Conservation (phyloP, 2,329 filamentous ascomycete genomes). For the Nothopassalora personata region DNA sequence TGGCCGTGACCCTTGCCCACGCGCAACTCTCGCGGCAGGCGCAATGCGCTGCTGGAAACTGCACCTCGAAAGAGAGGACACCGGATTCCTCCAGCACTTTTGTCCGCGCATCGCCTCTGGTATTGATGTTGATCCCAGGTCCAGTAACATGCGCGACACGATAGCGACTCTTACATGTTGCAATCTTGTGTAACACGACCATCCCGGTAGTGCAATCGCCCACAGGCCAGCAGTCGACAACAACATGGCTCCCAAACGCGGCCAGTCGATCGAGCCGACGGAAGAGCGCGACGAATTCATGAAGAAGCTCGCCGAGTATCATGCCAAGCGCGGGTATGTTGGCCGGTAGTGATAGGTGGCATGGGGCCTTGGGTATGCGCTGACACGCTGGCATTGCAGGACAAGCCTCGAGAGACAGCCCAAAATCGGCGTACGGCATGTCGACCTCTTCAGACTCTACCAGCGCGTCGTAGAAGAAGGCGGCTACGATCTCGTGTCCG, state of each 20-base stretch:
- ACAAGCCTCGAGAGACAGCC: conserved; percentile 75
- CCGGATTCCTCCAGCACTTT: background rate
- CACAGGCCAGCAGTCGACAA: conserved; percentile 5
- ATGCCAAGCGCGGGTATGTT: conserved; percentile 65
- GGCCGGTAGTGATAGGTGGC: background rate
- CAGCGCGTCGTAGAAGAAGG: conserved; percentile 69
- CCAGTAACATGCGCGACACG: conserved; percentile 1
- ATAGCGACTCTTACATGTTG: background rate
- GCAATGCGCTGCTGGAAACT: background rate
- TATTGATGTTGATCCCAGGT: background rate
- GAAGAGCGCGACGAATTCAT: conserved; percentile 76
- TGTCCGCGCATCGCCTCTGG: background rate
- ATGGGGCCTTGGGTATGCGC: conserved; percentile 2
- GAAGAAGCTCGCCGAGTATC: conserved; percentile 64
- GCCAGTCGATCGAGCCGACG: conserved; percentile 44
- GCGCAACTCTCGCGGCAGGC: background rate
- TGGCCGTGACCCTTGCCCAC: background rate
- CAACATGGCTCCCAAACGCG: conserved; percentile 43
- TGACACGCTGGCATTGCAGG: conserved; percentile 34
- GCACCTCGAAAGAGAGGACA: background rate
- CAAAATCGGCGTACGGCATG: conserved; percentile 68
- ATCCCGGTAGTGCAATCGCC: conserved; percentile 8
- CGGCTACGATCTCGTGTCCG: conserved; percentile 73
- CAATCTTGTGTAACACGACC: conserved; percentile 8
- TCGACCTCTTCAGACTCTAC: conserved; percentile 75